These are phyloP conservation scores for Chlorencoelia australis DNA, from an alignment of 2,329 filamentous ascomycete species.

Conservation along the genomic window DNA sequence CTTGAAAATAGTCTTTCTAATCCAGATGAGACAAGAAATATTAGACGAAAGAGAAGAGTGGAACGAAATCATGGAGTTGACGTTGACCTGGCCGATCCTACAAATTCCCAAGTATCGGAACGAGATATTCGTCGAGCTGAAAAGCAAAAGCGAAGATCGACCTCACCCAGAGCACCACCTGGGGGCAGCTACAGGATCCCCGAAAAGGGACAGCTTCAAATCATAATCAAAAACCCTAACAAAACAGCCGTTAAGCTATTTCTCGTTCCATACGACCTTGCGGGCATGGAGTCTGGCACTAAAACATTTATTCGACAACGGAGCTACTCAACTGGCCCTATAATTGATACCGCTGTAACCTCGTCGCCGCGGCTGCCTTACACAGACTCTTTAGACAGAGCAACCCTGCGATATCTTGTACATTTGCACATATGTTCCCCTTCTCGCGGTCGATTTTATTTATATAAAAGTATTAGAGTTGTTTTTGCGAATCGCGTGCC, in stretches of 20 bases:
- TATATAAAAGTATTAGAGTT: constrained; percentile 86
- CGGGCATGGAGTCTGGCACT: constrained; percentile 84
- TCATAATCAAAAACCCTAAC: constrained; percentile 96
- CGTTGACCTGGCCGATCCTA: constrained; percentile 16
- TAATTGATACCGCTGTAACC: constrained; percentile 48
- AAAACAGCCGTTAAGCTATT: constrained; percentile 97
- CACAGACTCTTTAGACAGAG: constrained; percentile 37
- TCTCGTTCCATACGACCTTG: constrained; percentile 82
- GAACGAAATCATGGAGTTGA: constrained; percentile 15
- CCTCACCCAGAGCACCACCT: constrained; percentile 57
- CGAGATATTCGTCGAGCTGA: constrained; percentile 36
- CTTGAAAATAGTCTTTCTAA: constrained; percentile 68
- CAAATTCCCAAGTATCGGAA: constrained; percentile 20
- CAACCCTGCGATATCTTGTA: constrained; percentile 78
- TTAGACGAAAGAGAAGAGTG: constrained; percentile 30
- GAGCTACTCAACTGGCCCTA: constrained; percentile 79
- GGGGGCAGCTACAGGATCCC: constrained; percentile 92
- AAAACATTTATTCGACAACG: constrained; percentile 95
- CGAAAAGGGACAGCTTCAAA: constrained; percentile 86
- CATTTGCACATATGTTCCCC: constrained; percentile 91
- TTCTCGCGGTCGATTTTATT: constrained; percentile 70
- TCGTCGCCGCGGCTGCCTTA: constrained; percentile 13
- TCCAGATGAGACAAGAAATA: constrained; percentile 33
- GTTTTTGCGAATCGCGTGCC: constrained; percentile 96
- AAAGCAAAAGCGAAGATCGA: constrained; percentile 49